These are phyloP conservation scores for Hypoxylon sp. DNA, from an alignment of 2,329 filamentous ascomycete genomes.

Conservation along the genomic window DNA sequence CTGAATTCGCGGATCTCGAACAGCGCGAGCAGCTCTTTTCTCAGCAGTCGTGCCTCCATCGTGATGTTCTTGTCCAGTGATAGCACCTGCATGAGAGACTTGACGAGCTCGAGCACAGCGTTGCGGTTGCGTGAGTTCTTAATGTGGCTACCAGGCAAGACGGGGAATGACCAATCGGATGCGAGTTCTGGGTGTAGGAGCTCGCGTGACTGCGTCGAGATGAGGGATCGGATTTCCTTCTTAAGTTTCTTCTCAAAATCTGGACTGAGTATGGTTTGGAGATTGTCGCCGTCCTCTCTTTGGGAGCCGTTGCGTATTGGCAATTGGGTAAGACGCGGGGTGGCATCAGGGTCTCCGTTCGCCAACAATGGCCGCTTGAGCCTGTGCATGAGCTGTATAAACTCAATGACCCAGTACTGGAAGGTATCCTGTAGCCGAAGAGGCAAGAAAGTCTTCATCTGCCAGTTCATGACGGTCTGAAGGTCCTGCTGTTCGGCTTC, in stretches of 20 bases:
- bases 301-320: slow-evolving; percentile 65
- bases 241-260: slow-evolving; percentile 89
- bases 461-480: slow-evolving; percentile 98
- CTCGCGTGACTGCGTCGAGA: slow-evolving; percentile 88
- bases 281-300: slow-evolving; percentile 68
- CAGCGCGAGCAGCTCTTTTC: slow-evolving; percentile 87
- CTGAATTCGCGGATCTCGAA: slow-evolving; percentile 97
- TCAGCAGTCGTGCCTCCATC: slow-evolving; percentile 86
- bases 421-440: slow-evolving; percentile 84
- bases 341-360: slow-evolving; percentile 63
- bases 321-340: slow-evolving; percentile 69
- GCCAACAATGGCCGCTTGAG: slow-evolving; percentile 74
- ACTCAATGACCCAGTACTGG: slow-evolving; percentile 93
- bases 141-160: slow-evolving; percentile 79
- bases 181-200: slow-evolving; percentile 90
- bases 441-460: slow-evolving; percentile 91
- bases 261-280: slow-evolving; percentile 79
- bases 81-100: slow-evolving; percentile 91
- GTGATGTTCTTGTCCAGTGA: slow-evolving; percentile 91
- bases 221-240: slow-evolving; percentile 85
- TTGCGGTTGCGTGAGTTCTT: slow-evolving; percentile 66
- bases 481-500: slow-evolving; percentile 80
- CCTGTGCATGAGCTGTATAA: slow-evolving; percentile 92
- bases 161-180: slow-evolving; percentile 86
- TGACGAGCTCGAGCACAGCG: slow-evolving; percentile 90